Percentiles rank a stretch among this genome's conserved stretches.
These are phyloP conservation scores for Candida dajiaensis DNA, from an alignment of 805 yeast genomes.

Conservation along the genomic window DNA sequence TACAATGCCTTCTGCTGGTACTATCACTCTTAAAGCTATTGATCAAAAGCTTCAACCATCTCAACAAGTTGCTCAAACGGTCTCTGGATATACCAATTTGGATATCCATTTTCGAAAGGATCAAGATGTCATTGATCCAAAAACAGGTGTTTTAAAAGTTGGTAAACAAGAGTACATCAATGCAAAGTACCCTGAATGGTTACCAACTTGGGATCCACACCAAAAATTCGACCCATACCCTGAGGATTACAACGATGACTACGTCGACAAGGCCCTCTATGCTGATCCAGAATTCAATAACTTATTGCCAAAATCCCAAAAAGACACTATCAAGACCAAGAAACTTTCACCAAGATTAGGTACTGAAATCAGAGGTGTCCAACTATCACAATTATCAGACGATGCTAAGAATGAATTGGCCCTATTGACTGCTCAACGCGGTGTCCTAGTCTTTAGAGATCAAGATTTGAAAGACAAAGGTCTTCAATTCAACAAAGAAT, in stretches of 20 bases:
- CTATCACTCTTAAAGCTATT: constrained; percentile 10
- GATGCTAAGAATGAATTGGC: constrained; percentile 67
- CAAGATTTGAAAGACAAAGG: constrained; percentile 59
- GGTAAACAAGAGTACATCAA: constrained; percentile 34
- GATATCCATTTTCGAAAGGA: constrained; percentile 46
- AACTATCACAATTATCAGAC: constrained; percentile 46
- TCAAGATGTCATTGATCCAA: constrained; percentile 38
- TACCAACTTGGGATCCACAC: constrained; percentile 65
- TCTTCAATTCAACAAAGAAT: constrained; percentile 39
- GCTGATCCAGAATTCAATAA: constrained; percentile 55
- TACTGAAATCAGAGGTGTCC: constrained; percentile 52
- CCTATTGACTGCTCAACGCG: constrained; percentile 58
- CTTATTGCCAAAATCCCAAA: constrained; percentile 36
- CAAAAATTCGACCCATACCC: constrained; percentile 43
- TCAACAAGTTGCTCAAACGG: neutral
- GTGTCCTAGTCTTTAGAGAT: constrained; percentile 59
- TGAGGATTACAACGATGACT: constrained; percentile 44
- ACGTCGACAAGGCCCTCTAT: constrained; percentile 53
- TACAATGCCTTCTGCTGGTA: constrained; percentile 8
- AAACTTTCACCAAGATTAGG: constrained; percentile 69
- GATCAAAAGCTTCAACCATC: neutral
- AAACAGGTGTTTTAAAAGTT: constrained; percentile 42
- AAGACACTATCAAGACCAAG: constrained; percentile 21
- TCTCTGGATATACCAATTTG: constrained; percentile 16
- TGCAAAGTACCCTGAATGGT: constrained; percentile 45